These are phyloP conservation scores for Boechera stricta DNA, from an alignment of 345 rosid species.

Conservation along the genomic window DNA sequence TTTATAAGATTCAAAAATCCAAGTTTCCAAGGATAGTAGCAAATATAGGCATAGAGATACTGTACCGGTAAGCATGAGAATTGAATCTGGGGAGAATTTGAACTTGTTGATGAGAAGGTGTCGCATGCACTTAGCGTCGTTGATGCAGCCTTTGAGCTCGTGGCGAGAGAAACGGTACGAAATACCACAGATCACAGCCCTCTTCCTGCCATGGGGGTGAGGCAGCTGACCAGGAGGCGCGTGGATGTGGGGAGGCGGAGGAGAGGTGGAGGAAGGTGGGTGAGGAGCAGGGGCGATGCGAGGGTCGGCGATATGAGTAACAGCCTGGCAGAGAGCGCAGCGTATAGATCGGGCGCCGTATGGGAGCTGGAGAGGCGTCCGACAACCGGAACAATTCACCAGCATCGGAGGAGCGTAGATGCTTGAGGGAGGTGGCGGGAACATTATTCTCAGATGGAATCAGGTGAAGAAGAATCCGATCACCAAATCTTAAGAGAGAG, in stretches of 20 bases:
- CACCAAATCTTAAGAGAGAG: neutral
- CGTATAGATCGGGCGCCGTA: slow-evolving; percentile 80
- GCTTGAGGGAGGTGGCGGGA: slow-evolving; percentile 50
- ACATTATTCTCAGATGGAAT: slow-evolving; percentile 36
- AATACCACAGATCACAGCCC: slow-evolving; percentile 88
- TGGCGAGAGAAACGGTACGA: slow-evolving; percentile 74
- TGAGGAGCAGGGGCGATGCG: slow-evolving; percentile 54
- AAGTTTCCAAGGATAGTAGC: neutral
- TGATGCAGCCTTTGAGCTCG: slow-evolving; percentile 91
- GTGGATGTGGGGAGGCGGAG: slow-evolving; percentile 57
- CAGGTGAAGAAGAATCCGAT: slow-evolving; percentile 27
- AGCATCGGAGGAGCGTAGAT: slow-evolving; percentile 57
- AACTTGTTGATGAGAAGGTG: slow-evolving; percentile 78
- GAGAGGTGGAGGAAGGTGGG: slow-evolving; percentile 28
- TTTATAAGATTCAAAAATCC: neutral
- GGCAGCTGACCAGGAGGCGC: slow-evolving; percentile 67
- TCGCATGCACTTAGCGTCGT: slow-evolving; percentile 92
- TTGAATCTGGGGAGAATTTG: slow-evolving; percentile 67
- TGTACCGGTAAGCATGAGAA: slow-evolving; percentile 87
- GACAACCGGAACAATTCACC: slow-evolving; percentile 79
- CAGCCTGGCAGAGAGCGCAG: slow-evolving; percentile 75
- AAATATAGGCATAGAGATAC: neutral
- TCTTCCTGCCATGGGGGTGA: slow-evolving; percentile 68
- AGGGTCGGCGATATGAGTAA: slow-evolving; percentile 76
- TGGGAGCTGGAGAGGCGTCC: slow-evolving; percentile 78